Evolutionary conservation across 1,139 yeast species (phyloP).

Genomic region (Diutina siamensis): DNA sequence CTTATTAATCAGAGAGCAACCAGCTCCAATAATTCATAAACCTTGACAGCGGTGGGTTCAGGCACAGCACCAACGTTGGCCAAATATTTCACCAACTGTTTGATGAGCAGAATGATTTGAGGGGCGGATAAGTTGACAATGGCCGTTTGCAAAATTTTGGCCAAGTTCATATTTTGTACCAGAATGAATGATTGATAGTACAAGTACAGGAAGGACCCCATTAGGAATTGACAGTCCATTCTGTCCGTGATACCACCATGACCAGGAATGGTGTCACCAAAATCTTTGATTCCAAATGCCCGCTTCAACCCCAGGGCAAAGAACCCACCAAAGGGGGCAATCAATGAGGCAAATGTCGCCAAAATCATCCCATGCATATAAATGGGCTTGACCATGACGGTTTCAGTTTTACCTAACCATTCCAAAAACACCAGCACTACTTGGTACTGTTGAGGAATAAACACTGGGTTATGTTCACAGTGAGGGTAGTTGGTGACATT

Average conservation of each 20-base stretch:
- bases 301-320: constrained; percentile 95
- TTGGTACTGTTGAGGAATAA: constrained; percentile 65
- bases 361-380: constrained; percentile 78
- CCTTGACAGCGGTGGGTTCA: constrained; percentile 8
- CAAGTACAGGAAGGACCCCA: constrained; percentile 91
- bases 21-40: constrained; percentile 2
- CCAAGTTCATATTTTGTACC: constrained; percentile 58
- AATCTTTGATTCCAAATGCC: constrained; percentile 90
- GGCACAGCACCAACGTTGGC: constrained; percentile 40
- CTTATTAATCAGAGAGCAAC: background rate
- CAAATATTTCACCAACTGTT: constrained; percentile 52
- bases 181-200: constrained; percentile 90
- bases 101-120: constrained; percentile 55
- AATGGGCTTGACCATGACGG: constrained; percentile 65
- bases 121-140: constrained; percentile 57
- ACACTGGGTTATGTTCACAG: constrained; percentile 84
- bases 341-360: constrained; percentile 90
- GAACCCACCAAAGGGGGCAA: constrained; percentile 98
- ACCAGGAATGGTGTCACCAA: constrained; percentile 91
- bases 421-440: constrained; percentile 60
- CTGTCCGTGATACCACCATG: constrained; percentile 98
- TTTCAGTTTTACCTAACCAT: constrained; percentile 22
- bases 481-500: constrained; percentile 34
- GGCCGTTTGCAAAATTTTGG: constrained; percentile 63
- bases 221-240: constrained; percentile 93